Evolutionary conservation across 495 filamentous ascomycete species (phyloP).

Genomic region (Amniculicola lignicola): DNA sequence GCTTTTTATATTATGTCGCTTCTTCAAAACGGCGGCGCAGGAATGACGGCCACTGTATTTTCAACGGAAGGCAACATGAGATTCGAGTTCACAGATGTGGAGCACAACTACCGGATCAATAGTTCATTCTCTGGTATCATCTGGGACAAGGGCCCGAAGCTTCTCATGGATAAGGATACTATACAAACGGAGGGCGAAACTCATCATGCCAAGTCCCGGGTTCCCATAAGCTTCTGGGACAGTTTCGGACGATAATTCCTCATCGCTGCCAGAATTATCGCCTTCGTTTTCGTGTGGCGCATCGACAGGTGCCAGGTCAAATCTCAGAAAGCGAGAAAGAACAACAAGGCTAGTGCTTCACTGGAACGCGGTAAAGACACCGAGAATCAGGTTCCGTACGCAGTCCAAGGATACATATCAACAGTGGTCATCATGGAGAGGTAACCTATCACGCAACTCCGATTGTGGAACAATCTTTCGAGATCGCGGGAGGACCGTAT

Average conservation of each 20-base stretch:
- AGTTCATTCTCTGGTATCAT: not conserved
- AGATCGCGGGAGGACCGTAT: too few species aligned
- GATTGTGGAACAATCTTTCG: too few species aligned
- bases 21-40: not conserved
- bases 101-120: not conserved
- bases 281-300: not conserved
- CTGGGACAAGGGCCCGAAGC: constrained; percentile 7
- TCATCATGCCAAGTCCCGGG: not conserved
- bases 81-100: constrained; percentile 5
- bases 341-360: too few species aligned
- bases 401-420: too few species aligned
- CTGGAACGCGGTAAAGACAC: too few species aligned
- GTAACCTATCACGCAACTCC: too few species aligned
- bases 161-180: not conserved
- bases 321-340: too few species aligned
- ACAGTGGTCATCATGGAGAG: too few species aligned
- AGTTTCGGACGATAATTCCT: not conserved
- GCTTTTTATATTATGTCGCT: not conserved
- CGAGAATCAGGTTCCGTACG: too few species aligned
- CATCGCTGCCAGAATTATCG: not conserved
- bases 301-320: too few species aligned
- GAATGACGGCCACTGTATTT: constrained; percentile 3
- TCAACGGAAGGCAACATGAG: not conserved
- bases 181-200: constrained; percentile 7
- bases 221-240: not conserved